Base-by-base conservation (phyloP, 2,329 filamentous ascomycete species). In the Pseudogymnoascus sp. region DNA sequence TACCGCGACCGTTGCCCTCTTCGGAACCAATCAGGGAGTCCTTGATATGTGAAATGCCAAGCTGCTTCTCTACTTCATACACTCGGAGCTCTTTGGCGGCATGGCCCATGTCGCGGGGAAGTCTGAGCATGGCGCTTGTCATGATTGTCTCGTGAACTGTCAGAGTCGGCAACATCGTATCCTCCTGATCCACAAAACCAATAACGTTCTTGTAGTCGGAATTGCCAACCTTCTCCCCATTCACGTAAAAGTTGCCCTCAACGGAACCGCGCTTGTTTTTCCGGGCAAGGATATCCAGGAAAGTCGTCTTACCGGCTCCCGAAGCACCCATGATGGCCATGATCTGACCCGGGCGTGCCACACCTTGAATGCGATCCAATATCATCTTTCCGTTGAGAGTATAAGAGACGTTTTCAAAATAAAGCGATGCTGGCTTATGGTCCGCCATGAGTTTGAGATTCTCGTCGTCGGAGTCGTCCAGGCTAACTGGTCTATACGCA, bases 321-420 rank as follows among this genome's bases (percentile, higher is more conserved):
- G 94, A 99, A 6, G 94, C 93, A 61, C 94, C 94, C 93, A 99
- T 99, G 69, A 99, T 96, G 7, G 94, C 94, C 66, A 93, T 90
- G 6, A 97, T 84, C 72, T 99, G 91, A n/a, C 95, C 95, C 2
- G 93, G 91, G 67, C 89, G 88, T n/a, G 93, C 92, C 41, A 91
- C 86, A 53, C 94, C 94, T 66, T 88, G 86, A 35, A 99, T 88
- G 12, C 83, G 84, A 14, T 82, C 81, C 2, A 99, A 79, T 53
- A 99, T 97, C 59, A 89, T 82, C 74, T 90, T 97, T 38, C 91
- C 91, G 66, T 95, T 96, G 37, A 99, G 80, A 20, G 82, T 80
- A 71, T 99, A 99, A 0, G 86, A 85, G 2, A 99, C 88, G 63
- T 95, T 88, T 62, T 95, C 86, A 68, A 97, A 99, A 66, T 90